Evolutionary conservation across 208 protist species (phyloP).

Genomic region (Leishmania braziliensis): DNA sequence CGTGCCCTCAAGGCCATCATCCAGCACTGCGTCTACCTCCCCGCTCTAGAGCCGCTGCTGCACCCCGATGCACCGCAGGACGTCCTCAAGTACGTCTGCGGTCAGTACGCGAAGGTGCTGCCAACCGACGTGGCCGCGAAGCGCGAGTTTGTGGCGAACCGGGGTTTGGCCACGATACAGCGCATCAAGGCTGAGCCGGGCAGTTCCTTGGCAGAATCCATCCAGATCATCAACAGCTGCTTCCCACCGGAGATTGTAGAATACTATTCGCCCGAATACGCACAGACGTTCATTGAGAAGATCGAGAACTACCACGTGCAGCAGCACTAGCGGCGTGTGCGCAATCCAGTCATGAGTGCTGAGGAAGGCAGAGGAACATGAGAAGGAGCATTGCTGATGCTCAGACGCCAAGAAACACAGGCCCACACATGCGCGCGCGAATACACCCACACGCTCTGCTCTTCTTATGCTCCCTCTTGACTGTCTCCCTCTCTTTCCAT

Average conservation of each 20-base stretch:
- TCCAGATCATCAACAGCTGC: slow-evolving; percentile 97
- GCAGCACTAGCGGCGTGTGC: slow-evolving; percentile 46
- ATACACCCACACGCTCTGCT: not conserved
- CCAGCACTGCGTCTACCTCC: slow-evolving; percentile 95
- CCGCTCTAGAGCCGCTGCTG: slow-evolving; percentile 96
- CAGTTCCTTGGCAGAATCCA: slow-evolving; percentile 95
- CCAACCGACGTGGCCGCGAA: slow-evolving; percentile 97
- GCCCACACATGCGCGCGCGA: not conserved
- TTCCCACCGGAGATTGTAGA: slow-evolving; percentile 98
- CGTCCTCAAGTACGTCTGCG: slow-evolving; percentile 97
- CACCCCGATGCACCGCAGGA: slow-evolving; percentile 93
- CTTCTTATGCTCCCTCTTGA: not conserved
- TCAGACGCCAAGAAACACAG: not conserved
- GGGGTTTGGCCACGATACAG: slow-evolving; percentile 95
- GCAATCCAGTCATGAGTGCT: not conserved
- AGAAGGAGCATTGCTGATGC: not conserved
- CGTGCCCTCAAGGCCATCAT: slow-evolving; percentile 97
- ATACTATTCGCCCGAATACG: slow-evolving; percentile 98
- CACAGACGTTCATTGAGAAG: slow-evolving; percentile 95
- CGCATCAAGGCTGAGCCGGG: slow-evolving; percentile 95
- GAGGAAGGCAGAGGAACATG: too few species aligned
- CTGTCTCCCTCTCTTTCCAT: not conserved
- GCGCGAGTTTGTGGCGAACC: slow-evolving; percentile 95
- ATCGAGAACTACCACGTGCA: slow-evolving; percentile 94
- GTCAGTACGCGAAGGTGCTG: slow-evolving; percentile 98